Evolutionary conservation across 805 yeast species (phyloP), one percentile per base, ranked within the genome.

Genomic region (Lipomyces spencermartinsiae): DNA sequence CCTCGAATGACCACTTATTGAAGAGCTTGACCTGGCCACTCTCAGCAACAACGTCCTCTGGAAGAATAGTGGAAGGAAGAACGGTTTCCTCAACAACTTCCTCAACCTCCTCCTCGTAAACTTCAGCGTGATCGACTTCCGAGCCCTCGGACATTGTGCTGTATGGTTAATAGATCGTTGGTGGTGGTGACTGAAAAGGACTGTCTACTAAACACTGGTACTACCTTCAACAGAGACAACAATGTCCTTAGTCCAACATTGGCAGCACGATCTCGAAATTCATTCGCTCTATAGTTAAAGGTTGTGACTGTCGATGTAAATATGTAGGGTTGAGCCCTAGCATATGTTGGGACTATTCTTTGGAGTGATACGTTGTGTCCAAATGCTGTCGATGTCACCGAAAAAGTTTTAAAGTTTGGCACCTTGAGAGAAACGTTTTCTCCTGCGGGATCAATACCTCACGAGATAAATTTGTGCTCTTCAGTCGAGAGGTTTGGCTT

Each of bases 1-100:
- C 98, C 84, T 93, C 97, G 82, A 91, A 96, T 76, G 98, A 89
- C 99, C 99, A 95, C 86, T 94, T 95, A 97, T 95, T 95, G 94
- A 95, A 95, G 81, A 95, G 89, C 86, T 93, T 94, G 84, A 95
- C 90, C 86, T 92, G 97, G 82, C 88, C 89, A 83, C 94, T 92
- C 84, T 97, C 98, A 82, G 89, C 90, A 86, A 92, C 96, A 81
- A 95, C 92, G 64, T 92, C 98, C 83, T 89, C 92, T 85, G 99
- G 98, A 82, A 95, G 93, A 80, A 94, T 86, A 78, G 98, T 93
- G 82, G 97, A 65, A 61, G 61, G 59, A 53, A 70, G 35, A 31
- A 58, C 61, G 35, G 66, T 60, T 59, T 68, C 70, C 34, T 35
- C 63, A 55, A 58, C 61, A 10, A 37, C 66, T 56, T 61, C 71